Conservation (phyloP, 1,139 yeast genomes). For the Candida dubliniensis region DNA sequence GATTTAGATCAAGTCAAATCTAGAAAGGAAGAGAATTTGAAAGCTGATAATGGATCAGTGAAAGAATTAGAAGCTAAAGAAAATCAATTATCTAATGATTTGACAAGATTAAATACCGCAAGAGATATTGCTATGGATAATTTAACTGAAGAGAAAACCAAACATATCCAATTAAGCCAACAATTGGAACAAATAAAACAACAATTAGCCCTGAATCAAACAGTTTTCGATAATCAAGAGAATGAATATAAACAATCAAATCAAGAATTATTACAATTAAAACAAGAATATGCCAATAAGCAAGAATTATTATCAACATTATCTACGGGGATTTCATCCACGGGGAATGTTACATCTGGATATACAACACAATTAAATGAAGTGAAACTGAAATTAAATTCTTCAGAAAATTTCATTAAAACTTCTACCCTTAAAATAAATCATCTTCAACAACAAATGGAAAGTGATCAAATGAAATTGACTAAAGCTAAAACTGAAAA, state of each 20-base stretch:
- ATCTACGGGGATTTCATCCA: conserved; percentile 87
- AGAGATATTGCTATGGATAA: conserved; percentile 58
- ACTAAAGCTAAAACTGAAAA: conserved; percentile 57
- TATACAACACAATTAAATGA: conserved; percentile 72
- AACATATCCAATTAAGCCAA: conserved; percentile 17
- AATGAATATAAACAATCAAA: conserved; percentile 45
- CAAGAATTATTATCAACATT: conserved; percentile 82
- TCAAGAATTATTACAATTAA: conserved; percentile 41
- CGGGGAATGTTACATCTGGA: conserved; percentile 76
- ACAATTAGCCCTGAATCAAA: conserved; percentile 31
- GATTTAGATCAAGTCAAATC: conserved; percentile 59
- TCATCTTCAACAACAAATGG: conserved; percentile 56
- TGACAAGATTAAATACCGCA: conserved; percentile 68
- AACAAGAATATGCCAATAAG: conserved; percentile 55
- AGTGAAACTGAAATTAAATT: conserved; percentile 58
- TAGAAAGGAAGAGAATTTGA: conserved; percentile 59
- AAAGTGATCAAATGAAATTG: conserved; percentile 53
- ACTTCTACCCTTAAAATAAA: conserved; percentile 60
- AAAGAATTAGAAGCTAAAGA: conserved; percentile 62
- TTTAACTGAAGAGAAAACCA: conserved; percentile 46
- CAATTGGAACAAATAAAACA: conserved; percentile 20
- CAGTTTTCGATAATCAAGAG: conserved; percentile 29
- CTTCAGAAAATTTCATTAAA: conserved; percentile 56
- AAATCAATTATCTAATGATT: conserved; percentile 57
- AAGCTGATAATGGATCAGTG: conserved; percentile 65